phyloP scores from a whole-genome alignment of 768 basidiomycete species.

The Mycena epipterygia region DNA sequence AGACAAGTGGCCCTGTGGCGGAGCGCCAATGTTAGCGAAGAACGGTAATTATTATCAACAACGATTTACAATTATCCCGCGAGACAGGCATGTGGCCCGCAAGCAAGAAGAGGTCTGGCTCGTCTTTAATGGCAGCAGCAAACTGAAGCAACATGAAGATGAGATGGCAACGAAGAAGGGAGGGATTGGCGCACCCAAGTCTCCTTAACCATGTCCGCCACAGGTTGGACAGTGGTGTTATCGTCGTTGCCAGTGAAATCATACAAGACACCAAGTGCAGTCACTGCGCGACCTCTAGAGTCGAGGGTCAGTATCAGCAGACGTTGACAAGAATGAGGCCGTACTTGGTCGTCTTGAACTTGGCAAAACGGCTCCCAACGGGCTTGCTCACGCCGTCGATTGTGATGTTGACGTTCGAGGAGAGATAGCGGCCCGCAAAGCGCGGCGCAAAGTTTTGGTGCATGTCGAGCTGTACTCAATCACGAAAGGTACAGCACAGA shows the following conservation, averaged over 20 bases:
- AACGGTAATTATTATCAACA: background rate
- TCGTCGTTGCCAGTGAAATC: slow-evolving; percentile 80
- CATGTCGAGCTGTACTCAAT: too few relatives aligned
- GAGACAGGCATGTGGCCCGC: slow-evolving; percentile 88
- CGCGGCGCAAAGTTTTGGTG: slow-evolving; percentile 33
- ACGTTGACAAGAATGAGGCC: slow-evolving; percentile 31
- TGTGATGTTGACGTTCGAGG: slow-evolving; percentile 91
- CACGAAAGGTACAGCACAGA: background rate
- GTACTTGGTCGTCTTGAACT: slow-evolving; percentile 82
- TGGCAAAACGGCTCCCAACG: slow-evolving; percentile 68
- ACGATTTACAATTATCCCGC: slow-evolving; percentile 70
- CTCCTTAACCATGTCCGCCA: slow-evolving; percentile 84
- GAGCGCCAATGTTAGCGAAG: background rate
- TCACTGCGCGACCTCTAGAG: slow-evolving; percentile 74
- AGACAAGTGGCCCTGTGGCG: slow-evolving; percentile 74
- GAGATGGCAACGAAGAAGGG: background rate
- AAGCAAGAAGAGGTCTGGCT: slow-evolving; percentile 87
- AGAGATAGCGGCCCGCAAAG: slow-evolving; percentile 53
- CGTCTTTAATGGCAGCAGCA: slow-evolving; percentile 79
- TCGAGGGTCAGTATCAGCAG: background rate
- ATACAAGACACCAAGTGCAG: slow-evolving; percentile 84
- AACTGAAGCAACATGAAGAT: slow-evolving; percentile 62
- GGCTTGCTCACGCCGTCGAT: slow-evolving; percentile 57
- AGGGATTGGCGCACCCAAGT: slow-evolving; percentile 65
- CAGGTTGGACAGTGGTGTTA: slow-evolving; percentile 83